These are phyloP conservation scores for Synchytrium microbalum DNA, from an alignment of 371 early-diverging fungal genomes.

Conservation along the genomic window DNA sequence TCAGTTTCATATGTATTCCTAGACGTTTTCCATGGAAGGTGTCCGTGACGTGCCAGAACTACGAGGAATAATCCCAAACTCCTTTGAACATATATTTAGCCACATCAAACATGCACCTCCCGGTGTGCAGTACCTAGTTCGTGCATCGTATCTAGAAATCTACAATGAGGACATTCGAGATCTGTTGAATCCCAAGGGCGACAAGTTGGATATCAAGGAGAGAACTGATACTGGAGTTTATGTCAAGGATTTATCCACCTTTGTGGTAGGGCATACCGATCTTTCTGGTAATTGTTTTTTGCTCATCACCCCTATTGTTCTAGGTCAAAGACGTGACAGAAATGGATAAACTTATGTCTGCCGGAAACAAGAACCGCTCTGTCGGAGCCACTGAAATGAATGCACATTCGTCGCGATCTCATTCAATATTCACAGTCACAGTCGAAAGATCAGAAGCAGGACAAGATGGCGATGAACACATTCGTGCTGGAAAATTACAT, in stretches of 20 bases:
- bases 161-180: slow-evolving; percentile 90
- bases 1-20: not conserved
- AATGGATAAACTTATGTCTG: slow-evolving; percentile 45
- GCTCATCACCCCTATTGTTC: not conserved
- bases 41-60: slow-evolving; percentile 40
- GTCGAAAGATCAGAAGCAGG: slow-evolving; percentile 38
- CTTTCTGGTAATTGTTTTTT: not conserved
- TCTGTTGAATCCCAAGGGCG: slow-evolving; percentile 53
- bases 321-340: slow-evolving; percentile 43
- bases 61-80: slow-evolving; percentile 48
- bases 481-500: slow-evolving; percentile 49
- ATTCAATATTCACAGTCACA: slow-evolving; percentile 58
- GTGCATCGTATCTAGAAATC: slow-evolving; percentile 79
- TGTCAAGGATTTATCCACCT: slow-evolving; percentile 47
- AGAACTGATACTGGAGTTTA: slow-evolving; percentile 50
- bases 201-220: slow-evolving; percentile 51
- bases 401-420: slow-evolving; percentile 45
- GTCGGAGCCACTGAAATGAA: slow-evolving; percentile 60
- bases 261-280: slow-evolving; percentile 18
- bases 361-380: slow-evolving; percentile 51
- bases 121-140: slow-evolving; percentile 57
- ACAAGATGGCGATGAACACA: slow-evolving; percentile 30
- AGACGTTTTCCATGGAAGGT: slow-evolving; percentile 56
- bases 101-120: slow-evolving; percentile 30
- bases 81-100: slow-evolving; percentile 47